Percentiles rank a stretch among this genome's conserved stretches.
phyloP scores from a whole-genome alignment of 2,329 filamentous ascomycete species.

The Fusarium nanum region DNA sequence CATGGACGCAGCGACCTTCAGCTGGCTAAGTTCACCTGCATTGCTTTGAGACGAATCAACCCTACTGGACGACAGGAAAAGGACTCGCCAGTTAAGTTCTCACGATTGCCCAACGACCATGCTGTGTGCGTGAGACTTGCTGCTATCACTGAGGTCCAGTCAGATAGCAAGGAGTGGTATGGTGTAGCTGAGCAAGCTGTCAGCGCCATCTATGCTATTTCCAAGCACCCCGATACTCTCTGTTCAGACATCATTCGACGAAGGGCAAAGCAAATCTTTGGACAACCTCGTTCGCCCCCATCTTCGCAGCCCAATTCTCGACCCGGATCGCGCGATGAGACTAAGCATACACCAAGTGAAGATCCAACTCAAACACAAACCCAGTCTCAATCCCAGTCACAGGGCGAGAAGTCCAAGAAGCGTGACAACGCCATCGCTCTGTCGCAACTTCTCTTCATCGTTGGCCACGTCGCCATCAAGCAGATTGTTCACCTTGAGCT shows the following conservation, averaged over 20 bases:
- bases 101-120: conserved; percentile 90
- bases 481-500: conserved; percentile 98
- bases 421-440: conserved; percentile 79
- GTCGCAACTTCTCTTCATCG: conserved; percentile 92
- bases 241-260: conserved; percentile 91
- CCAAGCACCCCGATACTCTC: conserved; percentile 92
- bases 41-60: conserved; percentile 91
- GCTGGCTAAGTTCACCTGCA: conserved; percentile 93
- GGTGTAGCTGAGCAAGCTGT: conserved; percentile 97
- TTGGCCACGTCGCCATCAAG: conserved; percentile 97
- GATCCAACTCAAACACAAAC: conserved; percentile 49
- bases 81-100: conserved; percentile 74
- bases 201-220: conserved; percentile 91
- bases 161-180: conserved; percentile 95
- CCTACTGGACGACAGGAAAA: conserved; percentile 84
- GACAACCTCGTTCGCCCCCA: conserved; percentile 53
- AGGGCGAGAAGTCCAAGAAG: conserved; percentile 60
- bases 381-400: conserved; percentile 48
- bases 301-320: conserved; percentile 62
- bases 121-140: conserved; percentile 85
- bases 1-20: conserved; percentile 86
- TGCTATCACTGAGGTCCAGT: conserved; percentile 84
- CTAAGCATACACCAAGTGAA: conserved; percentile 49
- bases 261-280: conserved; percentile 87
- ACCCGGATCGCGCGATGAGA: conserved; percentile 58